phyloP scores from a whole-genome alignment of 805 yeast genomes.

The Middelhovenomyces tepae region DNA sequence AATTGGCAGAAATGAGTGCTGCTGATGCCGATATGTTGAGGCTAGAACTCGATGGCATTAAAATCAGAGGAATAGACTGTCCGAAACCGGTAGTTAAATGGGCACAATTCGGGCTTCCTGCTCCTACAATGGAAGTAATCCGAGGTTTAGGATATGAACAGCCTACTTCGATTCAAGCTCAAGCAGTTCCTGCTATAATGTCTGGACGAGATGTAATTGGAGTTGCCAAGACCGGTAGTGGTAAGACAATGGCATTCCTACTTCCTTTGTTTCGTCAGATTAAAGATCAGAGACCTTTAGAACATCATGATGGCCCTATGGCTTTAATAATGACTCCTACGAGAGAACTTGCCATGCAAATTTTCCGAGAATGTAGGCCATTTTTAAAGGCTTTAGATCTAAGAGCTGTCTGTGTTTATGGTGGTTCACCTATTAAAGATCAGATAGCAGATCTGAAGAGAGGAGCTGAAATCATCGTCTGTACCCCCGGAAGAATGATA shows the following conservation, averaged over 20 bases:
- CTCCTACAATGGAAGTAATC: slow-evolving; percentile 45
- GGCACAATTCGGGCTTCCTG: slow-evolving; percentile 74
- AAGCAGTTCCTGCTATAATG: slow-evolving; percentile 86
- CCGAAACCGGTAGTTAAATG: slow-evolving; percentile 66
- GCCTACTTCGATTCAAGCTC: slow-evolving; percentile 88
- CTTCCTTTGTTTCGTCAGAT: slow-evolving; percentile 81
- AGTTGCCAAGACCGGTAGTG: slow-evolving; percentile 94
- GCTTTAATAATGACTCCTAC: slow-evolving; percentile 85
- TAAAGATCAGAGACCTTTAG: slow-evolving; percentile 53
- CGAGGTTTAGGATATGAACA: slow-evolving; percentile 41
- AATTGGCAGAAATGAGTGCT: slow-evolving; percentile 37
- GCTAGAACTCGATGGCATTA: slow-evolving; percentile 51
- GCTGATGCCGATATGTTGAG: slow-evolving; percentile 52
- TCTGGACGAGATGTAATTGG: slow-evolving; percentile 86
- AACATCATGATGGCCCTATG: slow-evolving; percentile 55
- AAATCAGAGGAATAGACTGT: slow-evolving; percentile 48
- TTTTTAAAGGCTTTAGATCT: slow-evolving; percentile 47
- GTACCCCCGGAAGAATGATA: slow-evolving; percentile 92
- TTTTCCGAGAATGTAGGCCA: slow-evolving; percentile 52
- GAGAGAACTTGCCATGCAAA: slow-evolving; percentile 83
- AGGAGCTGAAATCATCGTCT: slow-evolving; percentile 74
- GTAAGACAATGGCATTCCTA: slow-evolving; percentile 84
- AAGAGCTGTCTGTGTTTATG: slow-evolving; percentile 72
- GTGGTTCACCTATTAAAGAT: slow-evolving; percentile 74
- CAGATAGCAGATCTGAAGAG: slow-evolving; percentile 75